These are phyloP conservation scores for Sapria himalayana DNA, from an alignment of 345 rosid species.

Conservation along the genomic window DNA sequence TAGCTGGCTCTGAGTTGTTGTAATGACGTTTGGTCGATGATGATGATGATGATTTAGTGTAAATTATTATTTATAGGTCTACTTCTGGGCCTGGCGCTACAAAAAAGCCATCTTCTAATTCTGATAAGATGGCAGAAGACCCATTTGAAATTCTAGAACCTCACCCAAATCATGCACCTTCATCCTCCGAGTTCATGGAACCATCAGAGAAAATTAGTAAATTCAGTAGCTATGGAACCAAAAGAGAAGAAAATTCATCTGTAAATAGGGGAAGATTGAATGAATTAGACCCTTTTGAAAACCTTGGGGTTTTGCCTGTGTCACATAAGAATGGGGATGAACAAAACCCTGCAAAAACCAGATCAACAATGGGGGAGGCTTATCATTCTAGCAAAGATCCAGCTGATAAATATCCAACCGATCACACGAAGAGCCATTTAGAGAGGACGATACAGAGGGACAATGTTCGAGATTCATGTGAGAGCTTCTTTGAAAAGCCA, in stretches of 20 bases:
- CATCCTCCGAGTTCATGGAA: constrained; percentile 21
- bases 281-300: constrained; percentile 45
- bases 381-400: constrained; percentile 21
- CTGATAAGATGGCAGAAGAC: constrained; percentile 27
- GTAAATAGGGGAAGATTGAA: constrained; percentile 24
- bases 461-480: constrained; percentile 25
- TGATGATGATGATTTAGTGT: too few relatives aligned
- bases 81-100: constrained; percentile 20
- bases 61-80: constrained; percentile 30
- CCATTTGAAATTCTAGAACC: constrained; percentile 43
- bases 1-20: too few relatives aligned
- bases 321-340: constrained; percentile 26
- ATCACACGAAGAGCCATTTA: constrained; percentile 17
- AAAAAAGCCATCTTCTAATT: constrained; percentile 17
- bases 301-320: constrained; percentile 33
- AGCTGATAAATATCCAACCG: constrained; percentile 15
- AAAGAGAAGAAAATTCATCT: constrained; percentile 20
- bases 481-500: constrained; percentile 21
- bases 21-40: too few relatives aligned
- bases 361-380: constrained; percentile 14
- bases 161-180: constrained; percentile 18
- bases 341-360: constrained; percentile 25
- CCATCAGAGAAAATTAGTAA: constrained; percentile 30
- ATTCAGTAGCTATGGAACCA: constrained; percentile 20
- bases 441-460: constrained; percentile 23